These are phyloP conservation scores for Fraxinus dipetala DNA, from an alignment of 305 asterid species.

Conservation along the genomic window DNA sequence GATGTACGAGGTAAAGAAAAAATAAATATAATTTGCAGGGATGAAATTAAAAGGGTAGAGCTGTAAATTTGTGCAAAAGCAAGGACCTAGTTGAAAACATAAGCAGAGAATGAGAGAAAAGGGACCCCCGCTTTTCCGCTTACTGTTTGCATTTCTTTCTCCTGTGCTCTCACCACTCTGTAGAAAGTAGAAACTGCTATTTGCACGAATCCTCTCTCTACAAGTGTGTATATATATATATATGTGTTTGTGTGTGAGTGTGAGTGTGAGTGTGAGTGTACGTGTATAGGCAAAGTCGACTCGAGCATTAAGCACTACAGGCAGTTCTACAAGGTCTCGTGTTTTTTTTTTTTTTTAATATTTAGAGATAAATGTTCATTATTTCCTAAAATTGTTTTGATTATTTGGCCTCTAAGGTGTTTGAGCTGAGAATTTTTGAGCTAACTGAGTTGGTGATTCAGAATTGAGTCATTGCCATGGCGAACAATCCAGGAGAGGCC, in stretches of 20 bases:
- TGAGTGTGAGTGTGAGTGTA: background rate
- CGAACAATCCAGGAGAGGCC: slow-evolving; percentile 42
- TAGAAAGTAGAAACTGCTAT: slow-evolving; percentile 19
- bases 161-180: slow-evolving; percentile 19
- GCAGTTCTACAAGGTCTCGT: background rate
- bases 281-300: background rate
- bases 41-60: slow-evolving; percentile 12
- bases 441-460: slow-evolving; percentile 1
- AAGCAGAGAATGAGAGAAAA: slow-evolving; percentile 20
- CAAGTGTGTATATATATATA: too few relatives aligned
- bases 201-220: background rate
- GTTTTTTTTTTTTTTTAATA: background rate
- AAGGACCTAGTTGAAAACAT: background rate
- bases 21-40: background rate
- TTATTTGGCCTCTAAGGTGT: background rate
- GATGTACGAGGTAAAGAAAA: background rate
- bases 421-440: background rate
- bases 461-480: slow-evolving; percentile 28
- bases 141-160: slow-evolving; percentile 17
- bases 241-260: background rate
- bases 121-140: slow-evolving; percentile 29
- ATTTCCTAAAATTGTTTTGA: background rate
- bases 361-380: background rate
- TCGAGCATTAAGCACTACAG: background rate
- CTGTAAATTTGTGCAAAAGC: slow-evolving; percentile 16